A percentile compares a stretch with the other conserved stretches of the same genome.
Evolutionary conservation across 768 basidiomycete species (phyloP).

Genomic region (Tylopilus vinaceipallidus): DNA sequence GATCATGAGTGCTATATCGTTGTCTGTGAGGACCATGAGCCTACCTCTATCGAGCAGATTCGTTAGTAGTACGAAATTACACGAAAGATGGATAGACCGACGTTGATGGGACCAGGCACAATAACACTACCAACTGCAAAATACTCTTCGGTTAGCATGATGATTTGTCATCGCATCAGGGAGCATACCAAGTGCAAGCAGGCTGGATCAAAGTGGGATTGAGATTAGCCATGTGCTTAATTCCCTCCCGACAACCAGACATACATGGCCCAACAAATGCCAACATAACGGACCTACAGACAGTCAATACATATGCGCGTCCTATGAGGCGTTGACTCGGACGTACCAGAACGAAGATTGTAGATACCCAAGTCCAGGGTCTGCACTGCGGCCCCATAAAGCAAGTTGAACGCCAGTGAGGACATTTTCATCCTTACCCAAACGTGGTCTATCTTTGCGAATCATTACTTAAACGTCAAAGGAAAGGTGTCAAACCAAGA

Average conservation of each 20-base stretch:
- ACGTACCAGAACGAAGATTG: not conserved
- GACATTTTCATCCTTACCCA: not conserved
- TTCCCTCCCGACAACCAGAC: not conserved
- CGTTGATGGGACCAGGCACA: not conserved
- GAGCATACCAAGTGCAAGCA: not conserved
- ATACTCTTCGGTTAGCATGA: not conserved
- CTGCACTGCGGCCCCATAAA: not conserved
- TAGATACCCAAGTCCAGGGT: constrained; percentile 1
- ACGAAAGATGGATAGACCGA: not conserved
- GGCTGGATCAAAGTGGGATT: not conserved
- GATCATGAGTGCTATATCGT: not conserved
- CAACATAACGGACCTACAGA: not conserved
- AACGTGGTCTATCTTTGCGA: too few species aligned
- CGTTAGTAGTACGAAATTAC: not conserved
- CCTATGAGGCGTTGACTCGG: too few species aligned
- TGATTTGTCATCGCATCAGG: not conserved
- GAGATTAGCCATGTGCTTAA: not conserved
- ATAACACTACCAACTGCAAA: not conserved
- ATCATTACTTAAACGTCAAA: not conserved
- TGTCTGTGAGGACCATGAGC: not conserved
- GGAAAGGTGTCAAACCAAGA: too few species aligned
- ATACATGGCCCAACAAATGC: not conserved
- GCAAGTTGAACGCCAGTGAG: not conserved
- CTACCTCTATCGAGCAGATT: not conserved
- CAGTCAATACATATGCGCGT: not conserved